Percentiles rank a stretch among this genome's conserved stretches.
Evolutionary conservation across 2,329 filamentous ascomycete genomes (phyloP).

Genomic region (Pseudocercospora cruenta): DNA sequence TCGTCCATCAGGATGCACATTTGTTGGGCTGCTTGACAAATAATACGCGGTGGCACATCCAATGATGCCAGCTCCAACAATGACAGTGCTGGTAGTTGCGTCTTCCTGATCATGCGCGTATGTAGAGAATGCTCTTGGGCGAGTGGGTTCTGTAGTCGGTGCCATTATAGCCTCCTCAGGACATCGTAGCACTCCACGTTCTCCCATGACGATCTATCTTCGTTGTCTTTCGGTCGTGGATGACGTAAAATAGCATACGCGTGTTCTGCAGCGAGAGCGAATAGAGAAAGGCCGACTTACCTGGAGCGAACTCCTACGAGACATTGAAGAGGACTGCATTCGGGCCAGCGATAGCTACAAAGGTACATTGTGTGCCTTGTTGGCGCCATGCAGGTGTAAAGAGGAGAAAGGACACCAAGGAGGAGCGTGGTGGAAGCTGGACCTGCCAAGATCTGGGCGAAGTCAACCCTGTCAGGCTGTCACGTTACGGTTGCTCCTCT

Average conservation of each 20-base stretch:
- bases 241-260: background rate
- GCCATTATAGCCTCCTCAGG: background rate
- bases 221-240: background rate
- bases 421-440: too few species aligned
- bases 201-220: background rate
- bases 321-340: background rate
- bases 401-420: background rate
- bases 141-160: background rate
- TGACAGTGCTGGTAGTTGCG: constrained; percentile 54
- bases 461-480: background rate
- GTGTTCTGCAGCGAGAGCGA: background rate
- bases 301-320: background rate
- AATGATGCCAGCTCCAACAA: constrained; percentile 72
- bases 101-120: background rate
- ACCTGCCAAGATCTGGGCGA: too few species aligned
- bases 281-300: background rate
- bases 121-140: background rate
- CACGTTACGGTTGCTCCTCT: too few species aligned
- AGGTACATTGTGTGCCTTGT: background rate
- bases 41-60: constrained; percentile 74
- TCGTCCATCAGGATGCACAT: constrained; percentile 31
- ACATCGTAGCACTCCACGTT: background rate
- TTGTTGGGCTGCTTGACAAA: constrained; percentile 52
- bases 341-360: background rate
- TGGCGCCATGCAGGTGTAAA: background rate